Evolutionary conservation across 495 filamentous ascomycete genomes (phyloP).

Genomic region (Symbiotaphrina buchneri): DNA sequence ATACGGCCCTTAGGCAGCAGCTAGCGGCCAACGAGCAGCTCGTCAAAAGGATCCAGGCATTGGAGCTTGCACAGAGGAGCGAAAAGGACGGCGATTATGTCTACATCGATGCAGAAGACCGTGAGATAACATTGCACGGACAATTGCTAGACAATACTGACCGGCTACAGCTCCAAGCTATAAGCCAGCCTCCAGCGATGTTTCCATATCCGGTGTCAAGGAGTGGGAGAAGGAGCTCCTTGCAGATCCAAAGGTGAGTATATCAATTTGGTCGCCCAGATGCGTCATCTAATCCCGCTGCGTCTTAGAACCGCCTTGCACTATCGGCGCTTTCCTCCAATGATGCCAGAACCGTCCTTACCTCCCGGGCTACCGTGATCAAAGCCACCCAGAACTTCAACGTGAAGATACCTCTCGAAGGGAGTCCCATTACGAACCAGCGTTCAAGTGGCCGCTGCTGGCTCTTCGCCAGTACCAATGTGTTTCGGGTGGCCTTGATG

Average conservation of each 20-base stretch:
- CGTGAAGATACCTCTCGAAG: constrained; percentile 59
- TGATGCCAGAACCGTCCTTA: constrained; percentile 26
- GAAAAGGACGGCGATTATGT: not conserved
- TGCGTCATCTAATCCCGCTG: constrained; percentile 1
- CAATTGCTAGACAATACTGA: not conserved
- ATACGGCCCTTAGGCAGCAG: no score
- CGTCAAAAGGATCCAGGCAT: not conserved
- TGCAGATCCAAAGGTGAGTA: constrained; percentile 34
- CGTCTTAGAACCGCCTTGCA: constrained; percentile 34
- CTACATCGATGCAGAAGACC: not conserved
- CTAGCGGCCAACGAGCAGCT: not conserved
- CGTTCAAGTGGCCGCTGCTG: constrained; percentile 60
- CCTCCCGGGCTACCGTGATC: constrained; percentile 22
- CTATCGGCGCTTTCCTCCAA: constrained; percentile 39
- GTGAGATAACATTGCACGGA: not conserved
- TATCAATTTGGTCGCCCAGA: not conserved
- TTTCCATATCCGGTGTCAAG: constrained; percentile 22
- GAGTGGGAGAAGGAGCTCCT: constrained; percentile 38
- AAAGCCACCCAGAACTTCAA: constrained; percentile 63
- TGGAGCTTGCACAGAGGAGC: not conserved
- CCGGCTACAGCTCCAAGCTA: not conserved
- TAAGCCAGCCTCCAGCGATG: not conserved
- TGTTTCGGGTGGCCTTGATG: constrained; percentile 70
- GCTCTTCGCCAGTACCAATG: constrained; percentile 73
- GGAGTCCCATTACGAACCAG: constrained; percentile 69